Evolutionary conservation across 1,284 basidiomycete genomes (phyloP), one percentile per base, ranked within the genome.

Genomic region (Ustilago crameri): DNA sequence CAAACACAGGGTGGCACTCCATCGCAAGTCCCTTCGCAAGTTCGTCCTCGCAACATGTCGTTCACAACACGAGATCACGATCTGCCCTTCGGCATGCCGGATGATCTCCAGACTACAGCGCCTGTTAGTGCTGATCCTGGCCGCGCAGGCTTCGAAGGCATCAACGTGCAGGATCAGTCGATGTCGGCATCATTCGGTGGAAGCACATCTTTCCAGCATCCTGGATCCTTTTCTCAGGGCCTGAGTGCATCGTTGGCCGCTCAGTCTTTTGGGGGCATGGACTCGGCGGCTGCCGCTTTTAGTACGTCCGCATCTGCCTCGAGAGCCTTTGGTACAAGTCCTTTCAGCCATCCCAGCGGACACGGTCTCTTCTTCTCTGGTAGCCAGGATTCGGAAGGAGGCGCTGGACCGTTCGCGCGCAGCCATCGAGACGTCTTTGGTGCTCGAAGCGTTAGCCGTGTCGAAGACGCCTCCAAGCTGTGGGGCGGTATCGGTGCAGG

Each of bases 41-140:
- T 61, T 27, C 45, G 35, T 8, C 26, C 47, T 14, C 64, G 56
- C 8, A 51, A 53, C 34, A 47, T 50, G n/a, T 90, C 89, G 0
- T 90, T 91, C 9, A 89, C 0, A 89, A 91, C 91, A 50, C 88
- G 90, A 70, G 89, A 90, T 74, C 90, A 89, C 56, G 91, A 92
- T 67, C 90, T 93, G 71, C 88, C 89, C 0, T 91, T 91, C 64
- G 88, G 88, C 76, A 85, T 88, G 46, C 86, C 87, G 10, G 88
- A 89, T 60, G 88, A 89, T 63, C 80, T 83, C 24, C 73, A 79
- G 20, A 32, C 58, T 4, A 40, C 55, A 0, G 41, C 56, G 9
- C 40, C 51, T 12, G 24, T 38, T n/a, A 24, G 55, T 17, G 38
- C 41, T 18, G 54, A 63, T 34, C 47, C 58, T 17, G 56, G 34